These are phyloP conservation scores for Pythium biforme DNA, from an alignment of 352 stramenopile genomes.

Conservation along the genomic window DNA sequence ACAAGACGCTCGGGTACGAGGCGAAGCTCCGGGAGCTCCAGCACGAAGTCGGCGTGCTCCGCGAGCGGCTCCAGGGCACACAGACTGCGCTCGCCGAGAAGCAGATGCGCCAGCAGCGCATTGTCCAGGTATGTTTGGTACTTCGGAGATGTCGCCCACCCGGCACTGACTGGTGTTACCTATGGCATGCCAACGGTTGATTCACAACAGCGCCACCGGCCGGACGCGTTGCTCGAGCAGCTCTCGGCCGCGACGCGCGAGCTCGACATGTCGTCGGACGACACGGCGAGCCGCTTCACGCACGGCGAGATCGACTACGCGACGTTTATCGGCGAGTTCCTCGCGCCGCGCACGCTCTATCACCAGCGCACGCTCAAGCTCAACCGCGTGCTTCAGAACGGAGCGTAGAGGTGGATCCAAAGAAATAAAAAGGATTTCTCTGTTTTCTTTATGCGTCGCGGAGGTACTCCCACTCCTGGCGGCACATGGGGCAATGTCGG, in stretches of 20 bases:
- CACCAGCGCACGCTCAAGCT: conserved; percentile 79
- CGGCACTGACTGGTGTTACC: too few relatives aligned
- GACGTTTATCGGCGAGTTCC: conserved; percentile 63
- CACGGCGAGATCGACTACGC: conserved; percentile 71
- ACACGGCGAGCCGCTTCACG: conserved; percentile 67
- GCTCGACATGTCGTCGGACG: conserved; percentile 66
- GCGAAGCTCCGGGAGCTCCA: conserved; percentile 49
- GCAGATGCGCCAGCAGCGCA: conserved; percentile 63
- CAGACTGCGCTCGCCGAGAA: conserved; percentile 68
- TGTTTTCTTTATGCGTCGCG: conserved; percentile 26
- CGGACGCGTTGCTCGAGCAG: conserved; percentile 70
- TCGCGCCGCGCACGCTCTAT: conserved; percentile 68
- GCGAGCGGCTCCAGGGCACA: conserved; percentile 40
- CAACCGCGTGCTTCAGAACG: conserved; percentile 56
- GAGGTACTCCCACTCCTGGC: conserved; percentile 88
- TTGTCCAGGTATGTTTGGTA: conserved; percentile 56
- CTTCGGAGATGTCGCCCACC: too few relatives aligned
- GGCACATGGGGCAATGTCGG: conserved; percentile 89
- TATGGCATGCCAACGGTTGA: too few relatives aligned
- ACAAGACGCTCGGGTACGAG: conserved; percentile 67
- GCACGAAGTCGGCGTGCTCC: conserved; percentile 46
- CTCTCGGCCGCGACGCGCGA: conserved; percentile 55
- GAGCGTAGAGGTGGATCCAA: not conserved
- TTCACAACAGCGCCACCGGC: conserved; percentile 52
- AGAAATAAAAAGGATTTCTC: not conserved